Conservation (phyloP, 129 eudicot species). For the Apium graveolens region DNA sequence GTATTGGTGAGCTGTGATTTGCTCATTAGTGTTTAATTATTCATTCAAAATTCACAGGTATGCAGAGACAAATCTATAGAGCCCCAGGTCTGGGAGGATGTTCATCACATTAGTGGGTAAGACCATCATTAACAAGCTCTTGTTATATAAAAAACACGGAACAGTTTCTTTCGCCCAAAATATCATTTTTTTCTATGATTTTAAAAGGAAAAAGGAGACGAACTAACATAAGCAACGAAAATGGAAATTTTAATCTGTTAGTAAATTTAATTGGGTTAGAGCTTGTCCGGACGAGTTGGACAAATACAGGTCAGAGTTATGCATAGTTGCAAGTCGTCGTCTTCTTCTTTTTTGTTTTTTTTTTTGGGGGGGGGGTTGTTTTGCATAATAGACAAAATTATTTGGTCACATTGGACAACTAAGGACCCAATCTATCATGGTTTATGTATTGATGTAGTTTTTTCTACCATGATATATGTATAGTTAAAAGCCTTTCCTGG, state of each 20-base stretch:
- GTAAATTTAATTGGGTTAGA: too few species aligned
- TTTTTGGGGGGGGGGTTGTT: background rate
- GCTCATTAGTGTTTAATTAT: background rate
- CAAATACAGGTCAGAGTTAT: too few species aligned
- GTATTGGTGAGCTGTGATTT: background rate
- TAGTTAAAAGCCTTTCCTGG: background rate
- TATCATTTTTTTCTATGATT: background rate
- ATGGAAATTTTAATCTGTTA: background rate
- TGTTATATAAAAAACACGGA: background rate
- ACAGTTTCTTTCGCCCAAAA: background rate
- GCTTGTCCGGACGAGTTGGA: too few species aligned
- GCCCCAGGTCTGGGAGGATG: constrained; percentile 78
- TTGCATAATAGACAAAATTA: background rate
- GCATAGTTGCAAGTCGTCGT: too few species aligned
- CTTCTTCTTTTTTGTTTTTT: too few species aligned
- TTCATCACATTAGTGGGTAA: constrained; percentile 58
- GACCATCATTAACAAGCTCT: constrained; percentile 12
- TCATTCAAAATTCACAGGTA: constrained; percentile 35
- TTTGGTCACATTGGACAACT: background rate
- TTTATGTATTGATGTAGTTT: background rate
- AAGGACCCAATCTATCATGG: background rate
- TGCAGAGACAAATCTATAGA: constrained; percentile 54
- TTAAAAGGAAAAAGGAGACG: background rate
- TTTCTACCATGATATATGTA: background rate
- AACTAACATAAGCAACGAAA: background rate